These are phyloP conservation scores for Alternaria sp. DNA, from an alignment of 2,329 filamentous ascomycete genomes.

Conservation along the genomic window DNA sequence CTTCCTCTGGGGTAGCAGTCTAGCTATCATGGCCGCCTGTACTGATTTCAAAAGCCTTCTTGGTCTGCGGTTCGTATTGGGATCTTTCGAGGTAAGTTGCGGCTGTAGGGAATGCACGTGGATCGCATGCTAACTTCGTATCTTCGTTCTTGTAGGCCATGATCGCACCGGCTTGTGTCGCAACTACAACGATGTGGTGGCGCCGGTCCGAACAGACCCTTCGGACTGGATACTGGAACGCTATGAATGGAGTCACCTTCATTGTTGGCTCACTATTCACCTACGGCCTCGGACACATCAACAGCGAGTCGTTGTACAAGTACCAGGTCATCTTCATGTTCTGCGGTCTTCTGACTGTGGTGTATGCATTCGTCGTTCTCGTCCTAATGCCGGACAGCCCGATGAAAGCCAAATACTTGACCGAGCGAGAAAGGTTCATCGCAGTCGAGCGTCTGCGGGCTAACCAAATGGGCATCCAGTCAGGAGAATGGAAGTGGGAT, in stretches of 20 bases:
- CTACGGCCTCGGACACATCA: conserved; percentile 63
- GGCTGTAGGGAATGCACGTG: not conserved
- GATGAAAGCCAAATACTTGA: conserved; percentile 42
- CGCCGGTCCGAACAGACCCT: conserved; percentile 63
- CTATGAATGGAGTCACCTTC: conserved; percentile 65
- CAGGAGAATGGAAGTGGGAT: conserved; percentile 80
- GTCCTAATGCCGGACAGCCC: conserved; percentile 54
- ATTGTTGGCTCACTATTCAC: conserved; percentile 64
- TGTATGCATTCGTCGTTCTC: conserved; percentile 51
- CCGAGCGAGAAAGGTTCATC: conserved; percentile 23
- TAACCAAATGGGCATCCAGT: conserved; percentile 62
- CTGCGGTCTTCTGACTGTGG: conserved; percentile 53
- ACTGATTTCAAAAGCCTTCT: conserved; percentile 50
- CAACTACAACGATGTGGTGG: conserved; percentile 68
- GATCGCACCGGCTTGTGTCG: conserved; percentile 60
- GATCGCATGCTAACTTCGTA: conserved; percentile 36
- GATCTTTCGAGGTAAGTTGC: conserved; percentile 37
- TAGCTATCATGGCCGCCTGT: conserved; percentile 60
- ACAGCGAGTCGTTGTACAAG: conserved; percentile 51
- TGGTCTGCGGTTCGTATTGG: conserved; percentile 50
- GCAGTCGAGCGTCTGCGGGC: conserved; percentile 27
- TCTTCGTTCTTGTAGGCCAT: conserved; percentile 48
- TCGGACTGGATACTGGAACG: conserved; percentile 63
- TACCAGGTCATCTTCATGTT: conserved; percentile 57
- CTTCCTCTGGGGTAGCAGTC: conserved; percentile 60